A percentile compares a stretch with the other conserved stretches of the same genome.
Evolutionary conservation across 78 protist species (phyloP).

Genomic region (Abeoforma whisleri): DNA sequence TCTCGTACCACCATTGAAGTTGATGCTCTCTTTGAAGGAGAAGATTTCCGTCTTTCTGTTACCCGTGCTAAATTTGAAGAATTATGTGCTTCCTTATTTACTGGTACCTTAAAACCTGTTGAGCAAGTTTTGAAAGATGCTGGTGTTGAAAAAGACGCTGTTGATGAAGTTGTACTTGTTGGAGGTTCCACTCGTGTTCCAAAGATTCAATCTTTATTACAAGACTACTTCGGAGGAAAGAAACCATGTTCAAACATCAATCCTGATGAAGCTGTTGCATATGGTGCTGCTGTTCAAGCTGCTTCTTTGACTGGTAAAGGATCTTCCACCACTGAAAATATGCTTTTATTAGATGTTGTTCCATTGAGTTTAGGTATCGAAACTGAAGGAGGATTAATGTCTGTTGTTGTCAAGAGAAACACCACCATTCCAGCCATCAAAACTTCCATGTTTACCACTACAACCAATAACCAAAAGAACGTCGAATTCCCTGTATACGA

Average conservation of each 20-base stretch:
- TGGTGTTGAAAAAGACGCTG: conserved; percentile 48
- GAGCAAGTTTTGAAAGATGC: conserved; percentile 67
- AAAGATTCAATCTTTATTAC: conserved; percentile 60
- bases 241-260: not conserved
- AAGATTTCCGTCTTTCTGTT: conserved; percentile 81
- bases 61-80: conserved; percentile 98
- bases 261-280: conserved; percentile 24
- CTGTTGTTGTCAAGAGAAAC: conserved; percentile 87
- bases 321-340: conserved; percentile 66
- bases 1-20: conserved; percentile 79
- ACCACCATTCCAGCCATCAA: conserved; percentile 93
- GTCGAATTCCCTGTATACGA: conserved; percentile 87
- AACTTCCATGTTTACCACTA: conserved; percentile 84
- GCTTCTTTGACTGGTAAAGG: not conserved
- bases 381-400: conserved; percentile 97
- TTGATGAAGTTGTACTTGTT: conserved; percentile 85
- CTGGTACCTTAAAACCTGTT: conserved; percentile 78
- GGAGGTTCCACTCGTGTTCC: conserved; percentile 96
- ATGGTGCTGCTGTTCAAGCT: conserved; percentile 11
- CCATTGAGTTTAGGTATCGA: conserved; percentile 94
- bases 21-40: conserved; percentile 89
- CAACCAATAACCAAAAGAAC: conserved; percentile 77
- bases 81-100: conserved; percentile 87
- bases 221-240: not conserved
- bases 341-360: conserved; percentile 76